These are phyloP conservation scores for Starmerella stigmatis DNA, from an alignment of 805 yeast genomes.

Conservation along the genomic window DNA sequence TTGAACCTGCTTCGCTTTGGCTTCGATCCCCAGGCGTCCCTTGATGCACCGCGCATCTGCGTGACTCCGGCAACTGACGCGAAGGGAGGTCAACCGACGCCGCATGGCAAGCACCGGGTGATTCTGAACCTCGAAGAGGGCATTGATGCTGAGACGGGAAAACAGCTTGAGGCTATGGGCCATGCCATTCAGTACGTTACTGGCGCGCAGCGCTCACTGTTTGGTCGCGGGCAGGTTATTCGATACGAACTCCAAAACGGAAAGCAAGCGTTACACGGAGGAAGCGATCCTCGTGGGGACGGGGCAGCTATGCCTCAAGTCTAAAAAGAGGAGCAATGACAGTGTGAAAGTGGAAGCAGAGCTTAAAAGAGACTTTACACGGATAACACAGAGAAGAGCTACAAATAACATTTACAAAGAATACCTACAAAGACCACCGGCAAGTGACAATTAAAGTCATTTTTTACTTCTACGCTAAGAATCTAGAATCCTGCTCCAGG, in stretches of 20 bases:
- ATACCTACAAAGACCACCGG: too few species aligned
- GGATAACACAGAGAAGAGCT: too few species aligned
- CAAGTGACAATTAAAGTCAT: too few species aligned
- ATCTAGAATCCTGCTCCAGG: constrained; percentile 36
- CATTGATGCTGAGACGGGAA: constrained; percentile 38
- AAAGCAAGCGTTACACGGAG: constrained; percentile 48
- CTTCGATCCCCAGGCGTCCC: constrained; percentile 58
- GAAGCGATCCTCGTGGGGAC: constrained; percentile 77
- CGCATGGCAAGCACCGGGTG: constrained; percentile 30
- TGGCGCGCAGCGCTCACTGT: constrained; percentile 38
- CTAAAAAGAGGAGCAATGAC: background rate
- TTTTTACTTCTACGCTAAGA: constrained; percentile 6
- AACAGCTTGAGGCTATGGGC: constrained; percentile 42
- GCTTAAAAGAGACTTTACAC: too few species aligned
- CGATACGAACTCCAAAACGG: constrained; percentile 34
- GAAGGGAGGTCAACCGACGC: constrained; percentile 49
- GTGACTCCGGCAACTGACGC: constrained; percentile 48
- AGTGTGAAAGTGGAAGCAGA: too few species aligned
- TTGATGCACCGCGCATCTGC: constrained; percentile 67
- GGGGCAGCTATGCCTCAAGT: constrained; percentile 55
- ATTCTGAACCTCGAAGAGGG: constrained; percentile 58
- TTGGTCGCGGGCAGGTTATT: constrained; percentile 65
- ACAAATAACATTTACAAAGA: too few species aligned
- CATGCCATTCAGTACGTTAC: constrained; percentile 41
- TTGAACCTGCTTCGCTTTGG: constrained; percentile 55